Evolutionary conservation across 345 rosid genomes (phyloP), one percentile per base, ranked within the genome.

Genomic region (Carallia brachiata): DNA sequence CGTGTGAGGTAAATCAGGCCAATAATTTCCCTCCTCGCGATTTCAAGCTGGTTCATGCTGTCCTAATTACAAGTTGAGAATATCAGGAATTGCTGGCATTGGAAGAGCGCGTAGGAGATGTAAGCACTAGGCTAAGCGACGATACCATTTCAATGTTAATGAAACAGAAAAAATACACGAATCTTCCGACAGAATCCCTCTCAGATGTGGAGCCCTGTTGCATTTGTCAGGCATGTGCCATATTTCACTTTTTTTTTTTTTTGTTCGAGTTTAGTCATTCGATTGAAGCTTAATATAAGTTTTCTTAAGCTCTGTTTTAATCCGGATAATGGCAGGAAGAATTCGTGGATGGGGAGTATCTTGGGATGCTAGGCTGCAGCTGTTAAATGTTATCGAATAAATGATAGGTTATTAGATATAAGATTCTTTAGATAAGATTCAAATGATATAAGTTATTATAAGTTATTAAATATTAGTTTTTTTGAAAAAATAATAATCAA

Each of bases 31-130:
- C 57, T 28, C 44, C 16, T 37, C 2, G 34, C 39, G 47, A 44
- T 4, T 50, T 54, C 28, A 62, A 37, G 17, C 12, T 5, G 52
- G 17, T 52, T n/a, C 23, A 17, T 4, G n/a, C 63, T 30, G 9
- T 6, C 16, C 36, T 55, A 6, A 47, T 28, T 4, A 15, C 0
- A 30, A 30, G 47, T 13, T 31, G 32, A 60, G 44, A 68, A 36
- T 34, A 6, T 48, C 70, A 69, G 78, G 78, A 75, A 57, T 55
- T 75, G 66, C 37, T 69, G 69, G 78, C 78, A 63, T 69, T 75
- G 70, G 78, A 65, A 59, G 73, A 64, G 27, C 73, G 73, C 27
- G 69, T 75, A 27, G 78, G 78, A 69, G 73, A 75, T 36, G 78
- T 69, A 30, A 75, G 54, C 67, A 75, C 73, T 6, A 73, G 70